Evolutionary conservation across 805 yeast genomes (phyloP), one percentile per base, ranked within the genome.

Genomic region (Lachancea thermotolerans): DNA sequence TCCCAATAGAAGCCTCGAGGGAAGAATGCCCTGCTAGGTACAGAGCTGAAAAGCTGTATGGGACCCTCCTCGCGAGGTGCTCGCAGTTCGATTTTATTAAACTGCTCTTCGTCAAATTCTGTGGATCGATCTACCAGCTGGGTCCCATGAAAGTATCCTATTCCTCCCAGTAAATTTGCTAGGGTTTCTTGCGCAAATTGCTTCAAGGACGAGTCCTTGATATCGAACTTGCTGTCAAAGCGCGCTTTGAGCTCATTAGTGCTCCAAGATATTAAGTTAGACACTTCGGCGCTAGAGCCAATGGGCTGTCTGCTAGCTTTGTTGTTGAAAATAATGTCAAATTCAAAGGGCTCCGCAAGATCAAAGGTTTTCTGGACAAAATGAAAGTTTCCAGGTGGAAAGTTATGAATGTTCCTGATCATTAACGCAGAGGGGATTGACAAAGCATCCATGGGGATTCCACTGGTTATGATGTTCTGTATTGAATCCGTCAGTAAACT

Each of bases 1-100:
- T 93, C 99, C 99, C 99, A 93, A 59, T 86, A 88, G 59, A 93
- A 93, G 0, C 99, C 99, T 51, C 99, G 75, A 3, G 99, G 98
- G 65, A 93, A 93, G 58, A 86, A 87, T 0, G 95, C 87, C 42
- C 99, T 74, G 40, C 96, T 86, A 2, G 99, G 99, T 30, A 88
- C 93, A 17, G 88, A 72, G 0, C 93, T 77, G 56, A 89, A 86
- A 40, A 93, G 66, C 51, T 82, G 86, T 49, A 69, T 66, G 1
- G 96, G 95, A 0, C 90, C 93, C 57, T 86, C 95, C 11, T 70
- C 65, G n/a, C 58, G 48, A 0, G 90, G 88, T 34, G 59, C 49
- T 47, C 69, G 55, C 42, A 79, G 65, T 36, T 68, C 69, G 32
- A 73, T 67, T 12, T 73, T 73, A 11, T 76, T 80, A 59, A 81